phyloP scores from a whole-genome alignment of 495 filamentous ascomycete genomes.

The Physcia stellaris region DNA sequence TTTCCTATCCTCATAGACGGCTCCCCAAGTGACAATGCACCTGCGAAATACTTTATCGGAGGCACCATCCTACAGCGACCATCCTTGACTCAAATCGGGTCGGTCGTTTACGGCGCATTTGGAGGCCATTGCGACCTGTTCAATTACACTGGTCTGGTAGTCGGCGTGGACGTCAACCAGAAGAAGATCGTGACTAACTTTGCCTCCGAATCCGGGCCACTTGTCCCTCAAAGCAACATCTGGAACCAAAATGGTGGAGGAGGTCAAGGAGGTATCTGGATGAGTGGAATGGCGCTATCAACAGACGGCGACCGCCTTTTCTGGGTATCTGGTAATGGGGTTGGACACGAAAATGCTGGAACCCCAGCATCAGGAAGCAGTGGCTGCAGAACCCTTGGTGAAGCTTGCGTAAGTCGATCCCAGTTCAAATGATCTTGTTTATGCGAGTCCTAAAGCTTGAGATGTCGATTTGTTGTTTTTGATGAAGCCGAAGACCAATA shows the following conservation, averaged over 20 bases:
- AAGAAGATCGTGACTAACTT: conserved; percentile 19
- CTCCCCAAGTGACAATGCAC: conserved; percentile 19
- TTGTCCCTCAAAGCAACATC: conserved; percentile 7
- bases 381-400: conserved; percentile 27
- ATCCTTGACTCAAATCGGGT: conserved; percentile 21
- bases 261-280: conserved; percentile 26
- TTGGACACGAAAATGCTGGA: conserved; percentile 24
- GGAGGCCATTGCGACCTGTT: conserved; percentile 24
- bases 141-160: conserved; percentile 18
- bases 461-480: too few species aligned
- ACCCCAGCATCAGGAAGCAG: conserved; percentile 25
- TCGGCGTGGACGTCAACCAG: conserved; percentile 12
- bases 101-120: conserved; percentile 26
- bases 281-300: conserved; percentile 28
- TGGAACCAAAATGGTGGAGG: conserved; percentile 10
- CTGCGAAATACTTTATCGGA: conserved; percentile 21
- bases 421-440: too few species aligned
- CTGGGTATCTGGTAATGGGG: conserved; percentile 32
- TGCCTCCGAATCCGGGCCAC: conserved; percentile 6
- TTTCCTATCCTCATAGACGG: conserved; percentile 20
- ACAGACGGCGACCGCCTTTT: conserved; percentile 25
- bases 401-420: too few species aligned
- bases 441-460: too few species aligned
- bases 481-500: too few species aligned
- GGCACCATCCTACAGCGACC: conserved; percentile 23